These are phyloP conservation scores for Daldinia vernicosa DNA, from an alignment of 495 filamentous ascomycete species.

Conservation along the genomic window DNA sequence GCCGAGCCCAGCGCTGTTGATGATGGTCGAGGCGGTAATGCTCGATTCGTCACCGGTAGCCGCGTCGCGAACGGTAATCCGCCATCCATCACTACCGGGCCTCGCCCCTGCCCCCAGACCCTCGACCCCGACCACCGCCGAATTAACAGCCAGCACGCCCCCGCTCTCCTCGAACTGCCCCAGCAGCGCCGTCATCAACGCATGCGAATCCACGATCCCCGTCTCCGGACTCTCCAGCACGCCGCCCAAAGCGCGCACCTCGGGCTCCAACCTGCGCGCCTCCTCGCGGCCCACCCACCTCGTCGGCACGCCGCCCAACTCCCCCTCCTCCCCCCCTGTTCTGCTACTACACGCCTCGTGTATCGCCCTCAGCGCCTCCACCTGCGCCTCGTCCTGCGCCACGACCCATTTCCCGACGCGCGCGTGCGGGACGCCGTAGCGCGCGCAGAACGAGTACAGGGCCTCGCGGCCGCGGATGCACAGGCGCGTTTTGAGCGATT, in stretches of 20 bases:
- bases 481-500: conserved; percentile 80
- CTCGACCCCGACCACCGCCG: conserved; percentile 67
- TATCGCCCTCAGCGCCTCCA: conserved; percentile 69
- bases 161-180: conserved; percentile 78
- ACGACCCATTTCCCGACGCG: conserved; percentile 95
- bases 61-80: conserved; percentile 54
- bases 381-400: conserved; percentile 78
- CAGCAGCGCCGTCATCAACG: conserved; percentile 80
- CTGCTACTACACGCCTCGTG: conserved; percentile 74
- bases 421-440: conserved; percentile 71
- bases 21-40: conserved; percentile 76
- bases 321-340: too few relatives aligned
- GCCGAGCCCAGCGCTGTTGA: conserved; percentile 87
- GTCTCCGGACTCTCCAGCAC: conserved; percentile 84
- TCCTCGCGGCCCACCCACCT: conserved; percentile 70
- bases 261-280: conserved; percentile 73
- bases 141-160: conserved; percentile 74
- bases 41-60: conserved; percentile 56
- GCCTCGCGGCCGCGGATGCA: conserved; percentile 79
- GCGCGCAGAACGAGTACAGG: conserved; percentile 80
- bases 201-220: conserved; percentile 90
- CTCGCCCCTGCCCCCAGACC: conserved; percentile 48
- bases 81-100: conserved; percentile 58
- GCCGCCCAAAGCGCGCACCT: conserved; percentile 74
- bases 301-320: conserved; percentile 68